Conservation (phyloP, 192 early-diverging fungal species). For the Coemansia sp. region DNA sequence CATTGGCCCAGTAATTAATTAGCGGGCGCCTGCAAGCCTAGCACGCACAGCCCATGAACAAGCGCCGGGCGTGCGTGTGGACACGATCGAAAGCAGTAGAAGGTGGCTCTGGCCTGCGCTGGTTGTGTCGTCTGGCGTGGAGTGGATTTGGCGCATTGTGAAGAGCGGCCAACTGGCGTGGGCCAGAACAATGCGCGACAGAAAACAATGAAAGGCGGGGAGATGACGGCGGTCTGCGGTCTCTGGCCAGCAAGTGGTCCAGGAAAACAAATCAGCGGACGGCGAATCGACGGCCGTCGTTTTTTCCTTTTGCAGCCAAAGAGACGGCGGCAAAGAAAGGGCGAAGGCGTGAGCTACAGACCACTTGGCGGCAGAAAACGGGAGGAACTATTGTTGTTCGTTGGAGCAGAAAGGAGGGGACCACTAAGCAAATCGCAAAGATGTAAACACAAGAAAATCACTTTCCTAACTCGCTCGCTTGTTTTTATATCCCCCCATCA, state of each 20-base stretch:
- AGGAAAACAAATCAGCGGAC: background rate
- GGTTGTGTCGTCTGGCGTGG: too few species aligned
- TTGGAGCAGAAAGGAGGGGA: background rate
- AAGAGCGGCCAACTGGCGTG: background rate
- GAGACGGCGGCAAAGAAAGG: background rate
- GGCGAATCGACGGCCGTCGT: background rate
- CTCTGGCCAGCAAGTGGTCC: background rate
- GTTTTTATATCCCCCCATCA: too few species aligned
- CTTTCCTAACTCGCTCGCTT: too few species aligned
- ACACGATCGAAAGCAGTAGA: background rate
- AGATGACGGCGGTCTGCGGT: background rate
- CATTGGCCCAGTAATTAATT: background rate
- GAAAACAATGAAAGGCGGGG: background rate
- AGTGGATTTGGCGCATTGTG: background rate
- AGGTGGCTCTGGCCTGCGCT: too few species aligned
- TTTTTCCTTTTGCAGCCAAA: slow-evolving; percentile 1
- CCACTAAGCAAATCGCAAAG: background rate
- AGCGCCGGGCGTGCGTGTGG: background rate
- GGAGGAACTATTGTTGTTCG: background rate
- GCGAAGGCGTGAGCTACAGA: background rate
- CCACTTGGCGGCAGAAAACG: too few species aligned
- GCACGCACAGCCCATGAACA: background rate
- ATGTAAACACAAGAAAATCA: background rate
- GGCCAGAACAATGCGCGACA: background rate
- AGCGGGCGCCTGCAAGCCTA: background rate